These are phyloP conservation scores for Candida pseudocylindracea DNA, from an alignment of 1,139 yeast genomes.

Conservation along the genomic window DNA sequence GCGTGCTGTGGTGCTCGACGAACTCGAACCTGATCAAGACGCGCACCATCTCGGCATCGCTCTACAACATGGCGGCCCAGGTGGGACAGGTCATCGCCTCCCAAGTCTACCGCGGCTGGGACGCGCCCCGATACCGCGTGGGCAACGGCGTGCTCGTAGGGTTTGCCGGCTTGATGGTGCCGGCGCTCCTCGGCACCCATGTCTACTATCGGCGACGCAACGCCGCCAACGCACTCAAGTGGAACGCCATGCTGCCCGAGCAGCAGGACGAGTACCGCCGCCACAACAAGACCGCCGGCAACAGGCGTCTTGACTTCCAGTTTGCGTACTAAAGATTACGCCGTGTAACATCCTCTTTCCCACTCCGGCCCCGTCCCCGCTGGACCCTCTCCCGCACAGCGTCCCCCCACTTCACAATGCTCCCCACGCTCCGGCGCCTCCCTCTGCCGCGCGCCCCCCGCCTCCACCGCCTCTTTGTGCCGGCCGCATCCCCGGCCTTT, in stretches of 20 bases:
- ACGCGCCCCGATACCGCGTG: neutral
- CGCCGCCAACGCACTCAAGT: slow-evolving; percentile 5
- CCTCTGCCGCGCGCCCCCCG: too few relatives aligned
- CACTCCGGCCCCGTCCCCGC: too few relatives aligned
- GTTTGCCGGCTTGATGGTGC: slow-evolving; percentile 4
- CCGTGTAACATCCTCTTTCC: too few relatives aligned
- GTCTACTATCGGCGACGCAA: slow-evolving; percentile 21
- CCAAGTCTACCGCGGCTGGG: slow-evolving; percentile 1
- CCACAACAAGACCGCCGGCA: slow-evolving; percentile 25
- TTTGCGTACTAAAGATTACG: slow-evolving; percentile 7
- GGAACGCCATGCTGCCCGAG: slow-evolving; percentile 24
- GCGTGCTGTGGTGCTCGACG: slow-evolving; percentile 11
- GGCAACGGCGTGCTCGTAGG: neutral
- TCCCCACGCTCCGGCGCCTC: too few relatives aligned
- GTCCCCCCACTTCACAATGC: too few relatives aligned
- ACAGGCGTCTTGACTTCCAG: slow-evolving; percentile 29
- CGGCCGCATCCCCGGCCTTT: too few relatives aligned
- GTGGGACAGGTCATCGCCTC: slow-evolving; percentile 5
- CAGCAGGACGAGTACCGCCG: slow-evolving; percentile 21
- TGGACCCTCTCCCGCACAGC: too few relatives aligned
- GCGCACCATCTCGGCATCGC: slow-evolving; percentile 8
- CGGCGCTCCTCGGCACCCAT: slow-evolving; percentile 4
- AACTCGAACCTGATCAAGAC: slow-evolving; percentile 7
- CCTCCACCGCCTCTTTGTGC: too few relatives aligned
- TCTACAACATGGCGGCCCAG: slow-evolving; percentile 7